These are phyloP conservation scores for Nemania bipapillata DNA, from an alignment of 2,329 filamentous ascomycete genomes.

Conservation along the genomic window DNA sequence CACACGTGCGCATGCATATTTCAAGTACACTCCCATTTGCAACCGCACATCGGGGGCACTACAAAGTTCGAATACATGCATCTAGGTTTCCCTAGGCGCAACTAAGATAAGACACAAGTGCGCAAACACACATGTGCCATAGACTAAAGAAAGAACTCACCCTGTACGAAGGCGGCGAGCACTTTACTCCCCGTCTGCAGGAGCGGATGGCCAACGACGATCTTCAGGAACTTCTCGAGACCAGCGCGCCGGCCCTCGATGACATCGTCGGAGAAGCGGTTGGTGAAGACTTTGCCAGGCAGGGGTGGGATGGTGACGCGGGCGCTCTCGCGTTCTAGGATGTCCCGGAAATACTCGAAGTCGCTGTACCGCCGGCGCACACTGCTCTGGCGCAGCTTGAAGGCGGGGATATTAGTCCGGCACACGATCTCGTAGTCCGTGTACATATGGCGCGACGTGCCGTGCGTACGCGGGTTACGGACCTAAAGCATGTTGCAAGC, in stretches of 20 bases:
- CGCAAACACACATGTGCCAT: background rate
- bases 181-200: conserved; percentile 98
- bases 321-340: conserved; percentile 92
- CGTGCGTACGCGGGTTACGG: conserved; percentile 91
- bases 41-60: background rate
- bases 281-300: conserved; percentile 97
- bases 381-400: conserved; percentile 89
- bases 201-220: conserved; percentile 94
- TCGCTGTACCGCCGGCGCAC: conserved; percentile 96
- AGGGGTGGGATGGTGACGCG: conserved; percentile 95
- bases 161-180: conserved; percentile 94
- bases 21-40: background rate
- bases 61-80: background rate
- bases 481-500: conserved; percentile 67
- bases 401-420: conserved; percentile 97
- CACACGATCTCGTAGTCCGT: conserved; percentile 99
- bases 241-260: conserved; percentile 94
- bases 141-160: conserved; percentile 60
- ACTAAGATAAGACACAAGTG: background rate
- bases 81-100: background rate
- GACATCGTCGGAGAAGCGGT: conserved; percentile 96
- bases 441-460: conserved; percentile 95
- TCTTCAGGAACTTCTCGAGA: conserved; percentile 94
- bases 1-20: background rate
- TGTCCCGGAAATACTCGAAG: conserved; percentile 98